Evolutionary conservation across 768 basidiomycete genomes (phyloP), one percentile per base, ranked within the genome.

Genomic region (Pisolithus sp.): DNA sequence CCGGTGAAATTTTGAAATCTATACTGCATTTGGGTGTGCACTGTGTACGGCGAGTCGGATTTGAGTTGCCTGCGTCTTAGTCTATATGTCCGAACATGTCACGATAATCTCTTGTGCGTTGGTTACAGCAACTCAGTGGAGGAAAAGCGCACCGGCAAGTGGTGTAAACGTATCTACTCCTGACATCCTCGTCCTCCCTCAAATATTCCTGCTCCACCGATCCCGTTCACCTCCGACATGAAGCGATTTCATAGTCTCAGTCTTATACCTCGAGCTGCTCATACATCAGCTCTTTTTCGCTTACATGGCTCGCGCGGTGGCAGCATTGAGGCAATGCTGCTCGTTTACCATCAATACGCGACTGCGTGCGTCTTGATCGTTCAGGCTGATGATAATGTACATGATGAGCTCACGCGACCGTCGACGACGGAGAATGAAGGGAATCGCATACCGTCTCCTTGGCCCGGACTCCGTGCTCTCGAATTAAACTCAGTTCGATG

Each of bases 301-400:
- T 67, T 97, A 97, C 93, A 98, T 94, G 62, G 94, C 83, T 5
- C 96, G 85, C 31, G 98, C 95, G 59, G 98, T 94, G 21, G 94
- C 94, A 0, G 93, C 93, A 58, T 98, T 93, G 13, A 98, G 75
- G 52, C 85, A 83, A 59, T 85, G 79, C 54, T 85, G 84, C 53
- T 95, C 81, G 67, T 97, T 24, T 93, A 34, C 84, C 81, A 57
- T 94, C 89, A 36, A 99, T 91, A 43, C 85, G 79, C 2, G 76
- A 78, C 60, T 91, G 89, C 6, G 91, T 95, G 51, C 82, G 80
- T 53, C 80, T 78, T 18, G 85, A 80, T 70, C 98, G 95, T 62
- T 97, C 94, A 31, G 81, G 78, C 92, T 93, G 57, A 21, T 3
- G 17, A 18, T 12, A 38, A 37, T 20, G 18, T 39, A 23, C 23